phyloP scores from a whole-genome alignment of 2,329 filamentous ascomycete species.

The Alternaria sp. region DNA sequence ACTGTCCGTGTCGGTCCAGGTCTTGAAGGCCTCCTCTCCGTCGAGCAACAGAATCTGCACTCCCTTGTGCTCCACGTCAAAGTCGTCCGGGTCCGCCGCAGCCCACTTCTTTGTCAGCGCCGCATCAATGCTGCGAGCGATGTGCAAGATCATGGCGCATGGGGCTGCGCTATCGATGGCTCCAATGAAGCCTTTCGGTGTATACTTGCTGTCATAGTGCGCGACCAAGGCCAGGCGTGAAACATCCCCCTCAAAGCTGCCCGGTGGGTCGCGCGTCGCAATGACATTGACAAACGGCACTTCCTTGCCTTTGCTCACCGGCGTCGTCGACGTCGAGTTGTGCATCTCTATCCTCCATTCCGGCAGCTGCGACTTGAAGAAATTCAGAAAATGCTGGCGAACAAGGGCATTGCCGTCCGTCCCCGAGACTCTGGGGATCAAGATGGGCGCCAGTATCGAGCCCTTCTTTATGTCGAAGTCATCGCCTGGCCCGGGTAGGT shows the following conservation, averaged over 20 bases:
- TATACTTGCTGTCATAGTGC: conserved; percentile 89
- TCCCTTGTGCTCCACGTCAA: conserved; percentile 74
- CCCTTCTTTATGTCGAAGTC: conserved; percentile 86
- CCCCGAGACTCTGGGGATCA: conserved; percentile 87
- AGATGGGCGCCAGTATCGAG: conserved; percentile 81
- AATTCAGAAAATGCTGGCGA: conserved; percentile 83
- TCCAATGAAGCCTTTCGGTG: conserved; percentile 87
- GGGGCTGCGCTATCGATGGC: conserved; percentile 93
- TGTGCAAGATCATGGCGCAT: conserved; percentile 92
- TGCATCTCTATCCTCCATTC: conserved; percentile 83
- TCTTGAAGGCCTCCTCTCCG: conserved; percentile 89
- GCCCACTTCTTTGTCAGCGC: conserved; percentile 88
- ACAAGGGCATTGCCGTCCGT: conserved; percentile 78
- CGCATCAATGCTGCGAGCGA: conserved; percentile 79
- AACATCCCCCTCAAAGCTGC: conserved; percentile 76
- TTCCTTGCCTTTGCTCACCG: conserved; percentile 73
- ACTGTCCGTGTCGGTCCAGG: conserved; percentile 83
- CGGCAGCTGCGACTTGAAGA: conserved; percentile 80
- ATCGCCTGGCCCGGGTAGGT: conserved; percentile 71
- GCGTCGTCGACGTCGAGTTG: conserved; percentile 86
- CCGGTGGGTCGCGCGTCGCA: conserved; percentile 89
- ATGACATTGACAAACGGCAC: conserved; percentile 90
- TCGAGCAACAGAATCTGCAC: conserved; percentile 91
- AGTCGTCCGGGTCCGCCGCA: conserved; percentile 57
- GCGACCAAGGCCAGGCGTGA: conserved; percentile 86